Evolutionary conservation across 768 basidiomycete genomes (phyloP).

Genomic region (Coprinopsis cinerea): DNA sequence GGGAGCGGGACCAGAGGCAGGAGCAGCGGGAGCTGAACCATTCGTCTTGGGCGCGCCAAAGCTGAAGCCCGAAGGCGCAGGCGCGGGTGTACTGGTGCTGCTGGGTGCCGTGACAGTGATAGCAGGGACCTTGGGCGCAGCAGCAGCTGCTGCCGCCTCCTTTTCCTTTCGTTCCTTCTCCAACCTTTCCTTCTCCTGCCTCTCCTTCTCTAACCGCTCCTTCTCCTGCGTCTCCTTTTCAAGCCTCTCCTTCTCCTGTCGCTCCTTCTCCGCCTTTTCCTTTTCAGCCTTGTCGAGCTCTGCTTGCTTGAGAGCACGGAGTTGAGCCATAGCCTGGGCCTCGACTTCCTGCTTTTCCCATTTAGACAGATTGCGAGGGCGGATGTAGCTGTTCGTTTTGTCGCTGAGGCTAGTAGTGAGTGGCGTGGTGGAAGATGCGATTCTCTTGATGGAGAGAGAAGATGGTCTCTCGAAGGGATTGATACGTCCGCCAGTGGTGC

Average conservation of each 20-base stretch:
- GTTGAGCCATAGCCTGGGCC: conserved; percentile 69
- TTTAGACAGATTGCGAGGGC: conserved; percentile 40
- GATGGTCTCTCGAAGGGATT: conserved; percentile 42
- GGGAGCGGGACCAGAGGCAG: not conserved
- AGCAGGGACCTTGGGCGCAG: conserved; percentile 9
- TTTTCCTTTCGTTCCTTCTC: conserved; percentile 15
- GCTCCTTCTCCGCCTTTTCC: conserved; percentile 35
- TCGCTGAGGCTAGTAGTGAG: conserved; percentile 34
- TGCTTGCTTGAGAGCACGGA: conserved; percentile 45
- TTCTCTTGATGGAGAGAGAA: conserved; percentile 25
- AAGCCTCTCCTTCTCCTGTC: conserved; percentile 25
- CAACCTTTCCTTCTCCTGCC: conserved; percentile 16
- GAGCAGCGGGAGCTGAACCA: not conserved
- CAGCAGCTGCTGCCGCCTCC: conserved; percentile 8
- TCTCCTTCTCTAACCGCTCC: conserved; percentile 22
- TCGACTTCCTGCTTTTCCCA: conserved; percentile 87
- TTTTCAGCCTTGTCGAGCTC: conserved; percentile 39
- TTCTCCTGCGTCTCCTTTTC: conserved; percentile 26
- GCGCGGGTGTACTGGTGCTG: conserved; percentile 8
- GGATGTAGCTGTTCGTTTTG: conserved; percentile 42
- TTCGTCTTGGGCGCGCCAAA: not conserved
- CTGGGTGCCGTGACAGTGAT: conserved; percentile 21
- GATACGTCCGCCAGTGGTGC: conserved; percentile 36
- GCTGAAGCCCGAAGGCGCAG: conserved; percentile 3
- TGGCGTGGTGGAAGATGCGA: conserved; percentile 34